These are phyloP conservation scores for Bauhinia variegata DNA, from an alignment of 306 rosid genomes.

Conservation along the genomic window DNA sequence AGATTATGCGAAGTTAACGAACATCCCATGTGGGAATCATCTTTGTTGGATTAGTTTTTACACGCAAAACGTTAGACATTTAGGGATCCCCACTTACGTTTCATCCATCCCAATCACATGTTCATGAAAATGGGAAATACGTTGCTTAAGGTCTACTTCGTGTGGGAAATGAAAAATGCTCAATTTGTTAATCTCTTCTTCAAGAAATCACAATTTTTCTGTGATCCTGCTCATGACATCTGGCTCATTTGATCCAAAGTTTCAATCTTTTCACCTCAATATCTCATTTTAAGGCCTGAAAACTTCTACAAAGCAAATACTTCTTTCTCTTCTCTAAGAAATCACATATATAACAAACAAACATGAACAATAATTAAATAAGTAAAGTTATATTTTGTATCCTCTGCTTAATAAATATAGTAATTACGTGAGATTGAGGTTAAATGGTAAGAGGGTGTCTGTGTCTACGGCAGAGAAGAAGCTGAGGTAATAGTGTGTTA, in stretches of 20 bases:
- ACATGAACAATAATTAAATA: too few species aligned
- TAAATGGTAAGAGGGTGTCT: too few species aligned
- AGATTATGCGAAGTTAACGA: neutral
- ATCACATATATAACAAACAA: too few species aligned
- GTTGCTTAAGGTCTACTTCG: conserved; percentile 29
- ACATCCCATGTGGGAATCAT: conserved; percentile 40
- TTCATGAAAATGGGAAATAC: conserved; percentile 14
- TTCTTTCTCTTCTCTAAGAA: too few species aligned
- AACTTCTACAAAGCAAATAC: too few species aligned
- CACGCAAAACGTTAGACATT: conserved; percentile 35
- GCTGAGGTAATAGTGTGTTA: too few species aligned
- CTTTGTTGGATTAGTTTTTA: conserved; percentile 21
- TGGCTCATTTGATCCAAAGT: neutral
- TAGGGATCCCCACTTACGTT: conserved; percentile 44
- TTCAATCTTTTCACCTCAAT: neutral
- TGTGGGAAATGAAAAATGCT: neutral
- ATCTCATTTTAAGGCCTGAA: too few species aligned
- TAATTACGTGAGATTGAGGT: too few species aligned
- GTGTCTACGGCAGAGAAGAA: too few species aligned
- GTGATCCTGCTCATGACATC: neutral
- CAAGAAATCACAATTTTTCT: neutral
- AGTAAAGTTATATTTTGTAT: too few species aligned
- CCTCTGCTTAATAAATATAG: too few species aligned
- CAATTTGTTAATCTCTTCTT: neutral
- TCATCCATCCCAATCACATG: conserved; percentile 39